phyloP scores from a whole-genome alignment of 2,329 filamentous ascomycete species.

The Trichoderma oligosporum region DNA sequence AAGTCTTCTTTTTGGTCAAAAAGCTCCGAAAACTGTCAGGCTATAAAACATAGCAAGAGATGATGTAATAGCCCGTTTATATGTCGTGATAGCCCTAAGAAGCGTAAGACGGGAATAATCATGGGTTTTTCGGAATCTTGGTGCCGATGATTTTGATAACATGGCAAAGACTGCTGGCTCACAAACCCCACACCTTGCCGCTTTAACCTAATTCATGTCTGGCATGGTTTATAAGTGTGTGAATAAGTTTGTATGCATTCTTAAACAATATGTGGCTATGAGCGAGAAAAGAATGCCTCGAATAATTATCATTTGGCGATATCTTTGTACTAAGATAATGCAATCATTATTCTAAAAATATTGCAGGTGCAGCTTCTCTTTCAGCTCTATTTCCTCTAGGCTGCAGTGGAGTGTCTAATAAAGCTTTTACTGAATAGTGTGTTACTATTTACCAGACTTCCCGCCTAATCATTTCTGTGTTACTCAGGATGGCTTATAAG shows the following conservation, averaged over 20 bases:
- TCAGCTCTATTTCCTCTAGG: no score
- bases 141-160: neutral
- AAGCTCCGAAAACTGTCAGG: neutral
- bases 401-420: no score
- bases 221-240: neutral
- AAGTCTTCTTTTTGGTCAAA: neutral
- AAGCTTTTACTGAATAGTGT: no score
- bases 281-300: no score
- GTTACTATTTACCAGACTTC: no score
- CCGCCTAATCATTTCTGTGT: no score
- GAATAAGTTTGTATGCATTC: conserved; percentile 1
- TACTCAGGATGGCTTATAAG: neutral
- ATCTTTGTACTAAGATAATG: no score
- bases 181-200: neutral
- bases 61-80: neutral
- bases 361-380: no score
- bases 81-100: neutral
- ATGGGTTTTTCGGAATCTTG: neutral
- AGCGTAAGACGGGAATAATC: neutral
- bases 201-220: conserved; percentile 2
- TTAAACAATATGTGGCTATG: no score
- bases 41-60: neutral
- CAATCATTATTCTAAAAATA: no score
- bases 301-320: no score
- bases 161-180: no score